Evolutionary conservation across 169 alveolate species (phyloP).

Genomic region (Pseudocohnilembus persalinus): DNA sequence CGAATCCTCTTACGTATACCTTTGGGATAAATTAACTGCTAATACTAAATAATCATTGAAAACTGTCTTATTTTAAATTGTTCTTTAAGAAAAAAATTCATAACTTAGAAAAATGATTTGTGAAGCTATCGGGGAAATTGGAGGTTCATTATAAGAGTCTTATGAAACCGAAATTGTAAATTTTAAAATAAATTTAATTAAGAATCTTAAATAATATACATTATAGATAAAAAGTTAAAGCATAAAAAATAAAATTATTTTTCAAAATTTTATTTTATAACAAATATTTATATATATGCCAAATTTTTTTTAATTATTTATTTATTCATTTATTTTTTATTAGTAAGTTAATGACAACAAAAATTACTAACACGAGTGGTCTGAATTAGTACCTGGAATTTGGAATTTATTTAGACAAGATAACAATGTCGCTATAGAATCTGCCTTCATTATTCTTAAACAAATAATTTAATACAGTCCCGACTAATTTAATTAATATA

Average conservation of each 20-base stretch:
- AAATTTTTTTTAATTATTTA: neutral
- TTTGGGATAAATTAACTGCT: neutral
- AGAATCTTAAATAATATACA: neutral
- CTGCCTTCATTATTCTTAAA: neutral
- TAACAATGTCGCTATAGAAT: neutral
- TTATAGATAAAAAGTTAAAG: conserved; percentile 2
- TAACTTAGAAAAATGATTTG: neutral
- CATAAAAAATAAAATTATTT: neutral
- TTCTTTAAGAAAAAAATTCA: neutral
- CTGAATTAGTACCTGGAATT: neutral
- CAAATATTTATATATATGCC: neutral
- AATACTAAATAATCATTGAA: neutral
- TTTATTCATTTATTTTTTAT: neutral
- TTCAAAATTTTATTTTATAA: neutral
- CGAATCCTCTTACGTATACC: neutral
- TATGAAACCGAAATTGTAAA: conserved; percentile 12
- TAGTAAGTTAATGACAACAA: too few relatives aligned
- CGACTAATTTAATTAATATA: neutral
- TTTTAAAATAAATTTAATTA: neutral
- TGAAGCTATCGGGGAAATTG: conserved; percentile 22
- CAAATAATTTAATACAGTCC: neutral
- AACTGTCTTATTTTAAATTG: neutral
- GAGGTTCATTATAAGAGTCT: neutral
- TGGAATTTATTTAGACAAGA: neutral
- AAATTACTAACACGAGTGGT: neutral